These are phyloP conservation scores for Ogataea pini DNA, from an alignment of 805 yeast species.

Conservation along the genomic window DNA sequence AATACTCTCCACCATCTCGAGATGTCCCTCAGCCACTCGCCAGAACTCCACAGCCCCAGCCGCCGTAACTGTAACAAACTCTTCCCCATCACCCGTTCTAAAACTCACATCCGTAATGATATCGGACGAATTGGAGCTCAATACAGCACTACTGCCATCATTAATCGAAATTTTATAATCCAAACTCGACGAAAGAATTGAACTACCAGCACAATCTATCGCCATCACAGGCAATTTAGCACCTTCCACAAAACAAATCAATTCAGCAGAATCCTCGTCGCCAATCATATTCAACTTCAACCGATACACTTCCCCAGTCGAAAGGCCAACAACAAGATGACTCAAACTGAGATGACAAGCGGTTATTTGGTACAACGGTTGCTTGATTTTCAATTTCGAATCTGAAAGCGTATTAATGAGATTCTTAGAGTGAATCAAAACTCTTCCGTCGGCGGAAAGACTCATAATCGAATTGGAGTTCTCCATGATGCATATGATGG, in stretches of 20 bases:
- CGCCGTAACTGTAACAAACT: constrained; percentile 19
- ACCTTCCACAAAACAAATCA: constrained; percentile 5
- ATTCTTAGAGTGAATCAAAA: constrained; percentile 25
- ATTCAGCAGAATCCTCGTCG: constrained; percentile 12
- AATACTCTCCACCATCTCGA: constrained; percentile 27
- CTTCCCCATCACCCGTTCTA: constrained; percentile 7
- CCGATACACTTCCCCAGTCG: constrained; percentile 24
- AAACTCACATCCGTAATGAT: constrained; percentile 17
- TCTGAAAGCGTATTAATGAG: constrained; percentile 23
- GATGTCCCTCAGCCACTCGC: constrained; percentile 35
- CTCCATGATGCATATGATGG: constrained; percentile 28
- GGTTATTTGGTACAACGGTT: constrained; percentile 16
- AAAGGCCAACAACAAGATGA: constrained; percentile 26
- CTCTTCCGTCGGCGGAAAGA: constrained; percentile 24
- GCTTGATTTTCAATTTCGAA: constrained; percentile 11
- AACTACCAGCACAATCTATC: constrained; percentile 15
- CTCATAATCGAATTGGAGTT: constrained; percentile 29
- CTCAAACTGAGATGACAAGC: constrained; percentile 23
- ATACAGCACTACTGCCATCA: constrained; percentile 2
- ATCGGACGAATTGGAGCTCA: constrained; percentile 10
- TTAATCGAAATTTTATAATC: constrained; percentile 14
- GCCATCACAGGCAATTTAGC: constrained; percentile 24
- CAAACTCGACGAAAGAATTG: constrained; percentile 10
- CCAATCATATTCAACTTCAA: constrained; percentile 16
- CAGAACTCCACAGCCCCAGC: constrained; percentile 32